Evolutionary conservation across 768 basidiomycete genomes (phyloP).

Genomic region (Phlegmacium glaucopus): DNA sequence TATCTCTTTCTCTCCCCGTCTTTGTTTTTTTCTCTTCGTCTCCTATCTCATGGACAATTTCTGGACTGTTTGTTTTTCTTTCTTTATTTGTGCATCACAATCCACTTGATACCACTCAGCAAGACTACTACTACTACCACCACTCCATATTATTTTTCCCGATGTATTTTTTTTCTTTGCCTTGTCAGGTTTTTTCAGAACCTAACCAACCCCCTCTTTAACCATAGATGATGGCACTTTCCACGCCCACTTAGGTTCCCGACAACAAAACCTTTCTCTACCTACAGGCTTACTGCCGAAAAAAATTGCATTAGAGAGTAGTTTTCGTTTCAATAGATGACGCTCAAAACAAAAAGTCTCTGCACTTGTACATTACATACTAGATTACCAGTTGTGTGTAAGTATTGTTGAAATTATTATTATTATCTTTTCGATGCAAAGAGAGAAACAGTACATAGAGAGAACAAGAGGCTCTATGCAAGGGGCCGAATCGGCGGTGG

Average conservation of each 20-base stretch:
- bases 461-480: too few relatives aligned
- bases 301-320: background rate
- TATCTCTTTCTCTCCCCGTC: background rate
- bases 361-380: constrained; percentile 26
- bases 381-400: constrained; percentile 27
- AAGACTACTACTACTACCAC: background rate
- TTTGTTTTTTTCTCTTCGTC: constrained; percentile 1
- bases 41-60: background rate
- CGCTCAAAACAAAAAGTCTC: too few relatives aligned
- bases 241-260: background rate
- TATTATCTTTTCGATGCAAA: too few relatives aligned
- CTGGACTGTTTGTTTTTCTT: background rate
- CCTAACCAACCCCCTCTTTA: too few relatives aligned
- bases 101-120: background rate
- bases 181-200: background rate
- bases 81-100: constrained; percentile 4
- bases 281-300: background rate
- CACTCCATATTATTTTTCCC: background rate
- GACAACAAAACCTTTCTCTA: background rate
- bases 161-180: constrained; percentile 2
- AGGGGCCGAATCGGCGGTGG: too few relatives aligned
- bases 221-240: too few relatives aligned
- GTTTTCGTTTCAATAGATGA: background rate
- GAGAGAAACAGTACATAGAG: too few relatives aligned
- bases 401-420: constrained; percentile 15